Evolutionary conservation across 2,329 filamentous ascomycete genomes (phyloP), one percentile per base, ranked within the genome.

Genomic region (Aspergillus sp.): DNA sequence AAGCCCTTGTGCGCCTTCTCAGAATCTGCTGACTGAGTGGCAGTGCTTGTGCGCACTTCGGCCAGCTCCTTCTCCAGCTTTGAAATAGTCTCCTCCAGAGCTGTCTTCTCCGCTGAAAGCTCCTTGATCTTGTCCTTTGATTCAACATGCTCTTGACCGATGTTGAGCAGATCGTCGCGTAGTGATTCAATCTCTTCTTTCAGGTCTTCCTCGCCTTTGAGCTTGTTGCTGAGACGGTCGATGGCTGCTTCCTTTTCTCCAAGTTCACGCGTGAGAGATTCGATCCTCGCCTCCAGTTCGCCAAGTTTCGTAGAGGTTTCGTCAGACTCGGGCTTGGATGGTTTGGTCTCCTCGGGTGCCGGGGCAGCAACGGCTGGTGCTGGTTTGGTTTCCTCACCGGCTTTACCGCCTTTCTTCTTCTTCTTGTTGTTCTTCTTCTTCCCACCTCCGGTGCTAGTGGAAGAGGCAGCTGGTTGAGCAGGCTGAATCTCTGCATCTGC

Each of bases 361-460:
- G 52, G 35, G 22, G 53, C 15, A 2, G 50, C 41, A 12, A 51
- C 39, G 20, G 52, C 15, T 39, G 56, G 55, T 6, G 55, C 46
- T 46, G 59, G 45, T 52, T 64, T 60, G 12, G 60, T 43, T n/a
- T 70, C 67, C 7, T 74, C 68, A 5, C 68, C 65, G 5, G 66
- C 66, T 53, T 79, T 81, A 27, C 77, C 80, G 15, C 80, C 82
- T 74, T 90, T 91, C 69, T 84, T 86, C 78, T 94, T 95, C 74
- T 91, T 95, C 65, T 88, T 88, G 55, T 90, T 94, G 68, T 88
- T 94, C 69, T 88, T 94, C 71, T 90, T 91, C 50, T 72, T 71
- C 9, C 73, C 67, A 12, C 61, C 67, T 12, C 69, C 63, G 3
- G 64, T 61, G 13, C 56, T 59, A 9, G 58, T 44, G 25, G 58